Evolutionary conservation across 108 stramenopile species (phyloP).

Genomic region (Skeletonema potamos): DNA sequence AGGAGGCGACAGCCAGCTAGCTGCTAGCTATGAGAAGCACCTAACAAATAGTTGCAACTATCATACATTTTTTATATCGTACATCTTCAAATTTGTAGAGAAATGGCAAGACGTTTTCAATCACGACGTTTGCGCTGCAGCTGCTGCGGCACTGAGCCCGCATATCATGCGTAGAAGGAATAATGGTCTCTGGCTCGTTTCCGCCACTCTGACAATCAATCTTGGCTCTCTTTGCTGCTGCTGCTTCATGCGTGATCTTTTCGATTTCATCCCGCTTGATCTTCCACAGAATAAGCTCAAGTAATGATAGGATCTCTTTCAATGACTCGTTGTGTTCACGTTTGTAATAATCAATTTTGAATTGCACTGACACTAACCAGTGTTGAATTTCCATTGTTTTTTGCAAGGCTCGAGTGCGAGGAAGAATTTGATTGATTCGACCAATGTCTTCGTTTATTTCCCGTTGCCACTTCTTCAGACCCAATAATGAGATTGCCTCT

Average conservation of each 20-base stretch:
- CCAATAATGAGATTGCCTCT: not conserved
- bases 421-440: not conserved
- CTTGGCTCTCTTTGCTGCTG: not conserved
- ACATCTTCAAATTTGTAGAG: not conserved
- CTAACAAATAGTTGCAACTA: not conserved
- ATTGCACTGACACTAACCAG: not conserved
- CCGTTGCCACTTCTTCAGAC: not conserved
- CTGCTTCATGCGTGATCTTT: not conserved
- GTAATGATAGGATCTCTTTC: not conserved
- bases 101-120: not conserved
- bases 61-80: not conserved
- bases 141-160: not conserved
- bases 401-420: not conserved
- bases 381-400: not conserved
- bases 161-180: not conserved
- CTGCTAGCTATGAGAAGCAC: not conserved
- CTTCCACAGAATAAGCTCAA: not conserved
- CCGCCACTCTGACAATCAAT: not conserved
- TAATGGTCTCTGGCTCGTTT: not conserved
- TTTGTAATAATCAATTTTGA: not conserved
- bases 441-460: not conserved
- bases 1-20: not conserved
- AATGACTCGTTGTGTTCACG: not conserved
- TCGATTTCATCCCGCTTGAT: not conserved
- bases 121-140: not conserved